Conservation (phyloP, 352 stramenopile species). For the Globisporangium canariense region DNA sequence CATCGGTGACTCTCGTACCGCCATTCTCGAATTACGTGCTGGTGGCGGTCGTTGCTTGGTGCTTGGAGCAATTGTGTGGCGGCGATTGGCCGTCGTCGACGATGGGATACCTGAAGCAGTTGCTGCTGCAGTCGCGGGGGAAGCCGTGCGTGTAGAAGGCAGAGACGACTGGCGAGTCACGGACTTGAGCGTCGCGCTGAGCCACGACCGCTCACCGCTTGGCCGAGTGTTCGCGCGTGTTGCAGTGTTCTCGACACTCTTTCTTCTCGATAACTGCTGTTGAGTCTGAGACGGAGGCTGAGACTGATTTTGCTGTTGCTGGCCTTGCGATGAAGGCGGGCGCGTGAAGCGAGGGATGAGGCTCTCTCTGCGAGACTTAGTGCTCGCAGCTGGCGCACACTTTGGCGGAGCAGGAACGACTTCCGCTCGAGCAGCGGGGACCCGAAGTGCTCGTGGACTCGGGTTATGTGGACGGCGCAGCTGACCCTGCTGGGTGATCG, state of each 20-base stretch:
- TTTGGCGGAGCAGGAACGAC: background rate
- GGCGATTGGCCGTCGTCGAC: background rate
- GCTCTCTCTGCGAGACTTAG: constrained; percentile 13
- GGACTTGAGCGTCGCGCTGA: constrained; percentile 9
- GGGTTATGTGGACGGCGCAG: constrained; percentile 4
- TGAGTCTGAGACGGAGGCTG: background rate
- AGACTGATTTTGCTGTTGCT: background rate
- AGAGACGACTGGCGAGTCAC: constrained; percentile 9
- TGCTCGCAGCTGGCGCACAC: constrained; percentile 6
- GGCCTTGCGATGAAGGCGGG: background rate
- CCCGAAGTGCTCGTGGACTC: background rate
- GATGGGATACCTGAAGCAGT: constrained; percentile 5
- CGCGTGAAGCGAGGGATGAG: constrained; percentile 16
- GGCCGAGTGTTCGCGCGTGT: constrained; percentile 1
- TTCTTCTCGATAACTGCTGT: background rate
- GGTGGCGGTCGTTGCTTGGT: constrained; percentile 11
- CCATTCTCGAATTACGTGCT: constrained; percentile 8
- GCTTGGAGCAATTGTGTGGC: constrained; percentile 1
- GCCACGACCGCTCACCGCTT: constrained; percentile 7
- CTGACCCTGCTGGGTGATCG: background rate
- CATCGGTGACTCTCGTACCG: background rate
- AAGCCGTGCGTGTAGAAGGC: background rate
- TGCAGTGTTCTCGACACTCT: constrained; percentile 10
- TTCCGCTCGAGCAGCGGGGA: constrained; percentile 3
- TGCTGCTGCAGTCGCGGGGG: background rate